A percentile compares a stretch with the other conserved stretches of the same genome.
Conservation (phyloP, 108 stramenopile genomes). For the Chaetoceros tenuissimus region DNA sequence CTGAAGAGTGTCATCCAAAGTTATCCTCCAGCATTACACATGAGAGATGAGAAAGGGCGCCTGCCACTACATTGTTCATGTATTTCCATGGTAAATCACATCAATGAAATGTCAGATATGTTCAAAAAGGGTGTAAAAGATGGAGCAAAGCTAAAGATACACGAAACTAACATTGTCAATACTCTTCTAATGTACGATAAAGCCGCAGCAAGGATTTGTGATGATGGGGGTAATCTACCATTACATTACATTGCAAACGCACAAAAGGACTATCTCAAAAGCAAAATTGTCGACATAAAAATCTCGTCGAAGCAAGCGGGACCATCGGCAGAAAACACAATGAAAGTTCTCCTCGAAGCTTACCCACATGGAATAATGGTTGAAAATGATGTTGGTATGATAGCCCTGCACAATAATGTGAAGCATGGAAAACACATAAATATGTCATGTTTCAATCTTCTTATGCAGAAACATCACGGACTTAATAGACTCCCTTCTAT, state of each 20-base stretch:
- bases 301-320: not conserved
- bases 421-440: not conserved
- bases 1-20: not conserved
- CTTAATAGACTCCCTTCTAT: not conserved
- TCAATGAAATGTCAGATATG: not conserved
- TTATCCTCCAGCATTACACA: not conserved
- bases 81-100: not conserved
- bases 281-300: not conserved
- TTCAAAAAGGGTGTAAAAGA: too few species aligned
- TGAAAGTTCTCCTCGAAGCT: not conserved
- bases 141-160: too few species aligned
- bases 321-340: not conserved
- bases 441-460: not conserved
- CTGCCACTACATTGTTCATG: constrained; percentile 4
- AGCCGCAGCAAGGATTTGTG: not conserved
- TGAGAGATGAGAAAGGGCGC: constrained; percentile 1
- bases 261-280: not conserved
- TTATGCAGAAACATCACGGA: not conserved
- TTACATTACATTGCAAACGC: not conserved
- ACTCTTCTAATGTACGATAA: not conserved
- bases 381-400: not conserved
- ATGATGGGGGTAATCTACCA: not conserved
- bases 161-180: not conserved
- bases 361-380: not conserved
- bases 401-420: not conserved